Evolutionary conservation across 2,329 filamentous ascomycete genomes (phyloP).

Genomic region (Venturia oleaginea): DNA sequence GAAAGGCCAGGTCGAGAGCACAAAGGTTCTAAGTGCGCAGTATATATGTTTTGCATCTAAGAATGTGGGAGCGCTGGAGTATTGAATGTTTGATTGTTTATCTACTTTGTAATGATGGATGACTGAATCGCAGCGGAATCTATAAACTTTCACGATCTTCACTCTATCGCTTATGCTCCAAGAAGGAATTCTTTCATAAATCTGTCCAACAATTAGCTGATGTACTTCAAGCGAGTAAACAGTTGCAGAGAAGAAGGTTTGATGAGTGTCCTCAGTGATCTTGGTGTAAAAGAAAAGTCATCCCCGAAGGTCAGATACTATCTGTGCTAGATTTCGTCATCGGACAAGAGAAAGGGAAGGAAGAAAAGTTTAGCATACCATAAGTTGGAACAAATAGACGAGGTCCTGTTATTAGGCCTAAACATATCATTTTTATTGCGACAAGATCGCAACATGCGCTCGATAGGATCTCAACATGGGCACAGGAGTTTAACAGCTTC

Average conservation of each 20-base stretch:
- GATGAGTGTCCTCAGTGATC: constrained; percentile 50
- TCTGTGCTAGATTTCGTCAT: constrained; percentile 62
- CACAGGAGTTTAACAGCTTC: too few species aligned
- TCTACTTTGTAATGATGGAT: background rate
- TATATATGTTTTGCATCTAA: background rate
- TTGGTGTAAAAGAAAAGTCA: constrained; percentile 54
- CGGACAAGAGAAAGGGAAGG: constrained; percentile 30
- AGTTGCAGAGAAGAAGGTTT: constrained; percentile 20
- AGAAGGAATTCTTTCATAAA: background rate
- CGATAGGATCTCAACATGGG: too few species aligned
- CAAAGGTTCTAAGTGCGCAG: too few species aligned
- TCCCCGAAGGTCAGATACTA: constrained; percentile 54
- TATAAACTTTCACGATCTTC: too few species aligned
- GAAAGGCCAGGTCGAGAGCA: background rate
- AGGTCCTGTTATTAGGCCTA: background rate
- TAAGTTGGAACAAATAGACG: background rate
- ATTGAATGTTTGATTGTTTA: background rate
- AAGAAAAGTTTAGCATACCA: background rate
- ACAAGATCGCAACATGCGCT: too few species aligned
- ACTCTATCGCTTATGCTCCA: too few species aligned
- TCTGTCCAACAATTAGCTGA: background rate
- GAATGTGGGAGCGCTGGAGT: background rate
- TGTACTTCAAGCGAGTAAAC: constrained; percentile 10
- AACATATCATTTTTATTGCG: too few species aligned
- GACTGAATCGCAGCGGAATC: background rate